Evolutionary conservation across 225 moss, liverwort and hornwort species (phyloP).

Genomic region (Marchantia paleacea): DNA sequence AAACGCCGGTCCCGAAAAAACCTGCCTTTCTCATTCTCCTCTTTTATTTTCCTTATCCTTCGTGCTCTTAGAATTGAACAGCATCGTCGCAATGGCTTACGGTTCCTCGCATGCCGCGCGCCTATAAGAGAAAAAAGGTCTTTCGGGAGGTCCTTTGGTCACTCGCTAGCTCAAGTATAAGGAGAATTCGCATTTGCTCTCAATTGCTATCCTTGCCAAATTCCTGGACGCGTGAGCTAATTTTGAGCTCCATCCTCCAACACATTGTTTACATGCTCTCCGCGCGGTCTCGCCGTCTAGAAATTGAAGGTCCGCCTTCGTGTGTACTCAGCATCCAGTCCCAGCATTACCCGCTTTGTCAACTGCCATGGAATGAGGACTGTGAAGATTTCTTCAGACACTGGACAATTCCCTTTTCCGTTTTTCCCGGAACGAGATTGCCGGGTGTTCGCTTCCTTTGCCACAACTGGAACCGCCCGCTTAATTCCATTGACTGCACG

Average conservation of each 20-base stretch:
- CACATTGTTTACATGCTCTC: background rate
- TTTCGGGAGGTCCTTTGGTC: background rate
- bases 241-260: background rate
- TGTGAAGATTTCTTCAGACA: slow-evolving; percentile 3
- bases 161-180: background rate
- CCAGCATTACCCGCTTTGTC: background rate
- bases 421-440: slow-evolving; percentile 6
- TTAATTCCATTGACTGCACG: background rate
- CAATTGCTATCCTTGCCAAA: background rate
- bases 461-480: slow-evolving; percentile 17
- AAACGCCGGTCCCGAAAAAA: too few species aligned
- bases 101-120: too few species aligned
- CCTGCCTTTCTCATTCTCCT: too few species aligned
- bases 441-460: slow-evolving; percentile 2
- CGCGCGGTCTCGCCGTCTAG: background rate
- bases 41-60: too few species aligned
- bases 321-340: background rate
- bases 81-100: too few species aligned
- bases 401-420: background rate
- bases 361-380: background rate
- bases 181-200: background rate
- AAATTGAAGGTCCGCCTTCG: background rate
- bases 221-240: background rate
- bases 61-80: too few species aligned
- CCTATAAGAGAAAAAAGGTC: too few species aligned